Evolutionary conservation across 2,329 filamentous ascomycete genomes (phyloP).

Genomic region (Monilinia fructicola): DNA sequence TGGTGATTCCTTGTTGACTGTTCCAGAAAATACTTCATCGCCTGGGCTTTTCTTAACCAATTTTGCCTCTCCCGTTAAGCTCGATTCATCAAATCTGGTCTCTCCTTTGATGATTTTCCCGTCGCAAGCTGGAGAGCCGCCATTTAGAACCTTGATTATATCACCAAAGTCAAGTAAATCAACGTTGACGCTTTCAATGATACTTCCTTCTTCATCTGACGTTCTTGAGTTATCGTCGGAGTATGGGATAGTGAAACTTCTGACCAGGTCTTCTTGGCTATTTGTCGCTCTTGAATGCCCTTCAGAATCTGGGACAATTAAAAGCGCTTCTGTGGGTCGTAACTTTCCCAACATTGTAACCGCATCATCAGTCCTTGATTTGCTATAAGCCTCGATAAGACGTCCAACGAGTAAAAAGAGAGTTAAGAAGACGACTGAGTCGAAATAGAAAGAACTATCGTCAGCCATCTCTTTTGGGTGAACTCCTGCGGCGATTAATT

Average conservation of each 20-base stretch:
- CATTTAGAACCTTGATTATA: constrained; percentile 71
- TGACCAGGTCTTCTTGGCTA: constrained; percentile 16
- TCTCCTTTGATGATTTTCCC: constrained; percentile 64
- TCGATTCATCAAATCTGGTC: constrained; percentile 82
- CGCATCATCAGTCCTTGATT: constrained; percentile 84
- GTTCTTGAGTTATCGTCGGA: constrained; percentile 17
- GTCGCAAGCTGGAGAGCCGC: constrained; percentile 81
- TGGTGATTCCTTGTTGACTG: constrained; percentile 67
- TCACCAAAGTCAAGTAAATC: constrained; percentile 71
- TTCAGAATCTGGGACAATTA: constrained; percentile 54
- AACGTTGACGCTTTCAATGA: constrained; percentile 41
- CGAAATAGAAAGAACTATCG: constrained; percentile 72
- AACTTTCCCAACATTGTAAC: constrained; percentile 77
- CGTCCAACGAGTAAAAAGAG: constrained; percentile 76
- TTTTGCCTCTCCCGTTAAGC: constrained; percentile 76
- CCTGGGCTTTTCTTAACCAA: constrained; percentile 62
- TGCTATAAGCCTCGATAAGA: constrained; percentile 86
- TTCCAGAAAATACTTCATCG: constrained; percentile 69
- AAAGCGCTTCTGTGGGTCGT: constrained; percentile 71
- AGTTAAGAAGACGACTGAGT: constrained; percentile 88
- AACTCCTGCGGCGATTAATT: constrained; percentile 66
- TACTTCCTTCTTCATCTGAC: constrained; percentile 20
- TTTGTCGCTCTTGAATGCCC: constrained; percentile 17
- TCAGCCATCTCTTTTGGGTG: constrained; percentile 42
- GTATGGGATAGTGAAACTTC: constrained; percentile 54